A percentile compares a stretch with the other conserved stretches of the same genome.
Evolutionary conservation across 164 flowering plant species (phyloP).

Genomic region (Aristolochia californica): DNA sequence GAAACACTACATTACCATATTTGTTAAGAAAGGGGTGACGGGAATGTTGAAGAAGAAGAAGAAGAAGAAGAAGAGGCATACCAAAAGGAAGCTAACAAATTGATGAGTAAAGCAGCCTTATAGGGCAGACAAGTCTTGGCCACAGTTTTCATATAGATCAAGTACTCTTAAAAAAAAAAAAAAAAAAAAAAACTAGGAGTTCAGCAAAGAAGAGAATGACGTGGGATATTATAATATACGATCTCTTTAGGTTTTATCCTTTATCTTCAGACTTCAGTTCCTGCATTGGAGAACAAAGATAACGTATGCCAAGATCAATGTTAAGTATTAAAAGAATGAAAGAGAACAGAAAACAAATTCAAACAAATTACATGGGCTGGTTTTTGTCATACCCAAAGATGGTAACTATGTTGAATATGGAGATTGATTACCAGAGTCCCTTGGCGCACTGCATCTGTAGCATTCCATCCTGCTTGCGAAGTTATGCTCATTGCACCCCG

Average conservation of each 20-base stretch:
- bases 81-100: slow-evolving; percentile 28
- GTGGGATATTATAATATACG: slow-evolving; percentile 11
- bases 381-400: slow-evolving; percentile 20
- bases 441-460: slow-evolving; percentile 89
- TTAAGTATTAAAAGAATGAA: no score
- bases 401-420: slow-evolving; percentile 20
- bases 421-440: slow-evolving; percentile 45
- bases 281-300: slow-evolving; percentile 11
- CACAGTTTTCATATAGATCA: slow-evolving; percentile 5
- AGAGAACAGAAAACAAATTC: no score
- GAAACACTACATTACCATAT: slow-evolving; percentile 20
- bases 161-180: slow-evolving; percentile 9
- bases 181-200: slow-evolving; percentile 5
- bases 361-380: no score
- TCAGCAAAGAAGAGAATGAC: slow-evolving; percentile 9
- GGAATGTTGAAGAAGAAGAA: no score
- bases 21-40: slow-evolving; percentile 10
- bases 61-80: no score
- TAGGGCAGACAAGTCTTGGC: slow-evolving; percentile 15
- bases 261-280: slow-evolving; percentile 18
- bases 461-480: slow-evolving; percentile 98
- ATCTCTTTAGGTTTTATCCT: slow-evolving; percentile 14
- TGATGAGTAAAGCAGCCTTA: slow-evolving; percentile 16
- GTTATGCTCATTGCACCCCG: slow-evolving; percentile 95
- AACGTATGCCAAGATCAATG: no score